These are phyloP conservation scores for Melanogaster broomeanus DNA, from an alignment of 768 basidiomycete genomes.

Conservation along the genomic window DNA sequence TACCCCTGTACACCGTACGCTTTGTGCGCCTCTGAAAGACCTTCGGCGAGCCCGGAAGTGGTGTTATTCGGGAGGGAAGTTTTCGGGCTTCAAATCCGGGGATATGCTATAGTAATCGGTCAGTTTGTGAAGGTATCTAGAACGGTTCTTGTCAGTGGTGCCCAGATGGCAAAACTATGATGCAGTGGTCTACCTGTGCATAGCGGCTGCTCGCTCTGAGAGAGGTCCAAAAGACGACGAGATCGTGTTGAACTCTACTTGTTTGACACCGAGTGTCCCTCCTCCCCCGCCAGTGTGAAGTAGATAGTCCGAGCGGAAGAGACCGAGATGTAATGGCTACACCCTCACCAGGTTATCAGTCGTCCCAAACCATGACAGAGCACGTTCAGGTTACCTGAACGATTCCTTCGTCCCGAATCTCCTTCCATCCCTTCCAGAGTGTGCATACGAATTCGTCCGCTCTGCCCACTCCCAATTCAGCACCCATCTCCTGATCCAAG, in stretches of 20 bases:
- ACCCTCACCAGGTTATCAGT: slow-evolving; percentile 7
- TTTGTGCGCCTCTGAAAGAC: slow-evolving; percentile 78
- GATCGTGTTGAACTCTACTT: slow-evolving; percentile 99
- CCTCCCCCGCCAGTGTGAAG: slow-evolving; percentile 57
- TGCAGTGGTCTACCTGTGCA: slow-evolving; percentile 65
- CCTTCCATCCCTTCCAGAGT: slow-evolving; percentile 87
- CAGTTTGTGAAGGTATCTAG: slow-evolving; percentile 64
- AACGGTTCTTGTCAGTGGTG: neutral
- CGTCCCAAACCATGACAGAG: neutral
- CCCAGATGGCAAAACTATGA: neutral
- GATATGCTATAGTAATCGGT: slow-evolving; percentile 70
- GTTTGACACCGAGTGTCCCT: slow-evolving; percentile 58
- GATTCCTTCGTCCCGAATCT: slow-evolving; percentile 62
- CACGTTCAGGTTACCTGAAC: slow-evolving; percentile 44
- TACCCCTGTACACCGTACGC: slow-evolving; percentile 65
- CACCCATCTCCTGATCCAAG: slow-evolving; percentile 83
- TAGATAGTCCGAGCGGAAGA: slow-evolving; percentile 95
- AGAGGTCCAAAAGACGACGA: slow-evolving; percentile 87
- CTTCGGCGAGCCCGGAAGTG: slow-evolving; percentile 65
- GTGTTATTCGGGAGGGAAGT: slow-evolving; percentile 78
- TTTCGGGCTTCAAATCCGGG: slow-evolving; percentile 48
- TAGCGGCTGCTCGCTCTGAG: slow-evolving; percentile 60
- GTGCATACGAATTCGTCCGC: slow-evolving; percentile 87
- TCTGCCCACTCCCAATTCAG: slow-evolving; percentile 68
- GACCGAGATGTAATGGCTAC: slow-evolving; percentile 84